Percentiles rank a stretch among this genome's conserved stretches.
phyloP scores from a whole-genome alignment of 129 eudicot species.

The Kitagawia praeruptora region DNA sequence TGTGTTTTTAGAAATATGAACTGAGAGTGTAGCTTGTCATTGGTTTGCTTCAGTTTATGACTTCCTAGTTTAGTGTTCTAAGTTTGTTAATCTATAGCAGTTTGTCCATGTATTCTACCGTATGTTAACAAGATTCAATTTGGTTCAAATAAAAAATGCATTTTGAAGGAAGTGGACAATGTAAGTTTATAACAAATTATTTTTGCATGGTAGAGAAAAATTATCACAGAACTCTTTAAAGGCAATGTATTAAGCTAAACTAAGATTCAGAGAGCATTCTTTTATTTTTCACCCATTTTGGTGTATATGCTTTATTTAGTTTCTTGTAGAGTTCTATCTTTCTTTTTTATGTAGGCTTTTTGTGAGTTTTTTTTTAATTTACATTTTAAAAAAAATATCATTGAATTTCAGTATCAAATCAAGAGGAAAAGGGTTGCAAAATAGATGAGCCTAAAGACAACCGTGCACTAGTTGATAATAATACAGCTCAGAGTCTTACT shows the following conservation, averaged over 20 bases:
- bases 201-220: neutral
- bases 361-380: neutral
- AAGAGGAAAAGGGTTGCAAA: slow-evolving; percentile 38
- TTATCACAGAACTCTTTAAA: neutral
- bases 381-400: neutral
- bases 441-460: slow-evolving; percentile 61
- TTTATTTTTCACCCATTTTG: neutral
- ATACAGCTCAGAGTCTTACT: slow-evolving; percentile 84
- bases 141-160: neutral
- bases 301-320: neutral
- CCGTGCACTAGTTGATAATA: slow-evolving; percentile 74
- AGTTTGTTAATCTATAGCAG: too few relatives aligned
- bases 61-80: neutral
- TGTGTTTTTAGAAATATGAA: neutral
- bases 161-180: neutral
- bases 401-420: slow-evolving; percentile 29
- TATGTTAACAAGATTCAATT: neutral
- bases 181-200: neutral
- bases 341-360: neutral
- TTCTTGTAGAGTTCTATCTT: neutral
- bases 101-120: neutral
- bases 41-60: neutral
- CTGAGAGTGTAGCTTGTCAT: neutral
- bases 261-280: neutral
- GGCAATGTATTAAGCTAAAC: neutral